Evolutionary conservation across 1,284 basidiomycete species (phyloP), one percentile per base, ranked within the genome.

Genomic region (Papiliotrema laurentii): DNA sequence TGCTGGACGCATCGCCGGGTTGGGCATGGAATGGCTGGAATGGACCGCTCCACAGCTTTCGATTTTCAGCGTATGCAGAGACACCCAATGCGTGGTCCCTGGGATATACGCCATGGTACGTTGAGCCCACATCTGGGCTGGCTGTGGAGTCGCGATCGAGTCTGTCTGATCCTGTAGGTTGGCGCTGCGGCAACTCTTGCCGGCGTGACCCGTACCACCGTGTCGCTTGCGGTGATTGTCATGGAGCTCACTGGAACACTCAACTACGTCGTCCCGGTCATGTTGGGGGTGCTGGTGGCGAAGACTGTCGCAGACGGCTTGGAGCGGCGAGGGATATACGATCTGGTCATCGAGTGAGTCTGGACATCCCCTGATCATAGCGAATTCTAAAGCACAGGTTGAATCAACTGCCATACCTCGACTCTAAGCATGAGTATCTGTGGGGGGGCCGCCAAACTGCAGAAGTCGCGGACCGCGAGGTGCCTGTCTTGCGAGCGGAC

Each of bases 161-260:
- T n/a, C n/a, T n/a, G n/a, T n/a, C n/a, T n/a, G n/a, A n/a, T 21
- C 28, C 6, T n/a, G 34, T 28, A 68, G 63, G 84, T 93, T 25
- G 90, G 90, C 33, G 90, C 90, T 1, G 90, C 89, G 2, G 89
- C 90, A 0, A 79, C 88, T 1, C 75, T 94, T 40, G 90, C 89
- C 31, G 90, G 90, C 27, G 89, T 92, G 9, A 93, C 90, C 0
- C 60, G 73, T 18, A 75, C 72, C 7, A 75, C 73, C 0, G 89
- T 97, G 9, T 93, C 90, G 2, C 80, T 97, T 43, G 92, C 90
- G 2, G 93, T 97, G 46, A 97, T 97, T 74, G 91, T 97, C 82
- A 89, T 97, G 64, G 94, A 97, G 72, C 79, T 98, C 41, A 98
- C 93, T 1, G 87, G 91, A 55, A 92, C 90, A 1, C 75, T 98